These are phyloP conservation scores for Austroboletus eburneus DNA, from an alignment of 768 basidiomycete species.

Conservation along the genomic window DNA sequence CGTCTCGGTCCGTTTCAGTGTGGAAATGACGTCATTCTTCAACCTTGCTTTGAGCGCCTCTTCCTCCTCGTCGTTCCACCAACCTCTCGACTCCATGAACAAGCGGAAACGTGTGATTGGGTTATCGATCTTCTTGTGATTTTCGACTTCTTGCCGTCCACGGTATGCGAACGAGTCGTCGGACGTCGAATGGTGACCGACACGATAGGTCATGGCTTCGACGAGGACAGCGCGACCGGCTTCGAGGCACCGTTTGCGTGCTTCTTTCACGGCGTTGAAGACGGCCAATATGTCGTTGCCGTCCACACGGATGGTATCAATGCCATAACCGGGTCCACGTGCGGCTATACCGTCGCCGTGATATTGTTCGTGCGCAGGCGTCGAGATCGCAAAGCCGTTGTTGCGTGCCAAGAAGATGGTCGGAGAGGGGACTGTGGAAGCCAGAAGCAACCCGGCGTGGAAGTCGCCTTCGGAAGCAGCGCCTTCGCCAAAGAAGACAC, in stretches of 20 bases:
- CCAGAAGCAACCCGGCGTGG: conserved; percentile 83
- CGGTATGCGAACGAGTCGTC: conserved; percentile 96
- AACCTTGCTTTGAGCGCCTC: conserved; percentile 62
- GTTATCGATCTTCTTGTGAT: conserved; percentile 87
- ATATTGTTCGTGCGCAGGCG: conserved; percentile 85
- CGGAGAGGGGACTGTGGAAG: conserved; percentile 72
- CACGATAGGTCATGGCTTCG: conserved; percentile 90
- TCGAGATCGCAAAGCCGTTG: conserved; percentile 95
- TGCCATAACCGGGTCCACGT: conserved; percentile 85
- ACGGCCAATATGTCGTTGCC: conserved; percentile 93
- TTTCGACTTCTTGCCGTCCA: conserved; percentile 84
- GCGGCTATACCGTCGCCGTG: conserved; percentile 91
- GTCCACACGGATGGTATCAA: conserved; percentile 89
- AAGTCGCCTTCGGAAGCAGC: conserved; percentile 95
- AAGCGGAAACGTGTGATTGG: conserved; percentile 81
- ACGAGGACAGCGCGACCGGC: conserved; percentile 79
- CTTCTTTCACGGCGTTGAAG: conserved; percentile 66
- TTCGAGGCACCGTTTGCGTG: conserved; percentile 64
- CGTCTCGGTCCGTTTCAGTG: conserved; percentile 75
- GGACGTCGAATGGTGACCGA: conserved; percentile 94
- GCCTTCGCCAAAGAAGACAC: conserved; percentile 91
- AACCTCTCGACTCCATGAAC: conserved; percentile 76
- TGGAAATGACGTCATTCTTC: conserved; percentile 69
- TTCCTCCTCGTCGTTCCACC: conserved; percentile 82
- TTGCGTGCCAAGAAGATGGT: conserved; percentile 73